Evolutionary conservation across 352 stramenopile species (phyloP).

Genomic region (Pythium coloratum): DNA sequence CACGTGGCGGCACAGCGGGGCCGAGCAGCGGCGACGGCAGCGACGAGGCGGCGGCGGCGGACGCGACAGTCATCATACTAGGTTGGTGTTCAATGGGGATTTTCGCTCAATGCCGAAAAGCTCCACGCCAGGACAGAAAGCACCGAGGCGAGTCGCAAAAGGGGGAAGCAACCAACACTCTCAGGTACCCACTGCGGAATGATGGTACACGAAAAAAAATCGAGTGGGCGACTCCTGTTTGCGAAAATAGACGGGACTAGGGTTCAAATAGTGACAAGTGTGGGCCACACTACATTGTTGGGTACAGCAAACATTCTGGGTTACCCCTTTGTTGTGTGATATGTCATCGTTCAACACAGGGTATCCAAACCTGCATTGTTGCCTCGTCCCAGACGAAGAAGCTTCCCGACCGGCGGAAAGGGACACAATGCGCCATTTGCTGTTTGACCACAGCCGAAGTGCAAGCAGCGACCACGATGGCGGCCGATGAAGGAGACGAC

Average conservation of each 20-base stretch:
- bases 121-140: background rate
- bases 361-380: background rate
- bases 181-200: slow-evolving; percentile 23
- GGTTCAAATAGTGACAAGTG: slow-evolving; percentile 5
- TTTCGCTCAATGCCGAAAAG: background rate
- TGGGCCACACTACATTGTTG: slow-evolving; percentile 10
- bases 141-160: background rate
- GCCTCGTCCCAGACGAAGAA: slow-evolving; percentile 5
- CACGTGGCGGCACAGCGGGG: slow-evolving; percentile 12
- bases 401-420: background rate
- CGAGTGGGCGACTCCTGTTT: slow-evolving; percentile 17
- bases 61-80: slow-evolving; percentile 11
- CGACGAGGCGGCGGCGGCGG: slow-evolving; percentile 10
- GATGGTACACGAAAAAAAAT: slow-evolving; percentile 42
- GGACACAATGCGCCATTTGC: background rate
- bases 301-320: background rate
- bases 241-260: slow-evolving; percentile 6
- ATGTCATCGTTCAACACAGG: background rate
- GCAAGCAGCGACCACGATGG: background rate
- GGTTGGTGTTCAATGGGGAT: background rate
- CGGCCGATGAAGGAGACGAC: background rate
- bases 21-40: slow-evolving; percentile 13
- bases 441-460: background rate
- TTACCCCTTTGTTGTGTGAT: background rate
- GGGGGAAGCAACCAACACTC: slow-evolving; percentile 30